phyloP scores from a whole-genome alignment of 1,139 yeast species.

The Nakaseomyces glabratus region DNA sequence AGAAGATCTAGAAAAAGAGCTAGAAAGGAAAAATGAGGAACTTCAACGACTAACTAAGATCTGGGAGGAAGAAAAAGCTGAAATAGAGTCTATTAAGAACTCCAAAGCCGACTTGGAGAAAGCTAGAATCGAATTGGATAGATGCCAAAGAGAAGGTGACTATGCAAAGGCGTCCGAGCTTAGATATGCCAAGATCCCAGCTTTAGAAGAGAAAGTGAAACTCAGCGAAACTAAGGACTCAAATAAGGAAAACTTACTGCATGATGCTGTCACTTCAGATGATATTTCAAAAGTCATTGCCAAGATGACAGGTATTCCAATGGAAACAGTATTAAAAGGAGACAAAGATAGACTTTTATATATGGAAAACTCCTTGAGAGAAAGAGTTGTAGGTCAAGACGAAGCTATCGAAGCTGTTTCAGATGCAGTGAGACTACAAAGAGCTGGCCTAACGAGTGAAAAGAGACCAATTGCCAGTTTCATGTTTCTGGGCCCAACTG shows the following conservation, averaged over 20 bases:
- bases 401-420: constrained; percentile 85
- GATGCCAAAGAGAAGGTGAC: constrained; percentile 73
- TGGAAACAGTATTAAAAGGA: constrained; percentile 83
- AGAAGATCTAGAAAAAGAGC: constrained; percentile 52
- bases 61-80: constrained; percentile 78
- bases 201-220: constrained; percentile 56
- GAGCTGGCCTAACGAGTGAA: constrained; percentile 93
- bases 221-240: constrained; percentile 37
- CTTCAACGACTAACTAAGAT: constrained; percentile 59
- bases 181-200: constrained; percentile 80
- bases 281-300: constrained; percentile 90
- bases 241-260: constrained; percentile 42
- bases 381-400: constrained; percentile 88
- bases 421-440: constrained; percentile 89
- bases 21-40: constrained; percentile 55
- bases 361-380: constrained; percentile 73
- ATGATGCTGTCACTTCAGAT: constrained; percentile 88
- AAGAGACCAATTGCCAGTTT: constrained; percentile 93
- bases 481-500: constrained; percentile 94
- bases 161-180: constrained; percentile 83
- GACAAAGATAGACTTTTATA: constrained; percentile 82
- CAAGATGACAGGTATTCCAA: constrained; percentile 93
- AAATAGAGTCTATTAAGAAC: constrained; percentile 63
- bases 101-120: constrained; percentile 78
- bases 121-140: constrained; percentile 75